phyloP scores from a whole-genome alignment of 441 rosid species.

The Hura crepitans region DNA sequence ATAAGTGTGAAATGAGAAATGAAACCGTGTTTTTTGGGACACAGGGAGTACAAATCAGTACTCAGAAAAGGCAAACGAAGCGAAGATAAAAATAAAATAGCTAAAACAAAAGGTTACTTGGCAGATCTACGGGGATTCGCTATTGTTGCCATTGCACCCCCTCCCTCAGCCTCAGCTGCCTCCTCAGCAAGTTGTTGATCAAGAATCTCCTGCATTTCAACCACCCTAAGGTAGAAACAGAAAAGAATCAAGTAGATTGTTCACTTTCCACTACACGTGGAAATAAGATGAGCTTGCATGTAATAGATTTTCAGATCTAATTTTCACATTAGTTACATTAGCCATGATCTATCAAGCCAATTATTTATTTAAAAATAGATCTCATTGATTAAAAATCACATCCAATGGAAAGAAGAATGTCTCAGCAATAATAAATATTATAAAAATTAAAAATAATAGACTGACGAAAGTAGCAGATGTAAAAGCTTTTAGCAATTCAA shows the following conservation, averaged over 20 bases:
- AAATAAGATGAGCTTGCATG: constrained; percentile 10
- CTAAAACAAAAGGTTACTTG: constrained; percentile 49
- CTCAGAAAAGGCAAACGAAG: not conserved
- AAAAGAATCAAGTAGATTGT: not conserved
- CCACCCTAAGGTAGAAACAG: constrained; percentile 53
- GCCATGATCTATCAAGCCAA: not conserved
- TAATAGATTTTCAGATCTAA: not conserved
- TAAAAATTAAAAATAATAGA: not conserved
- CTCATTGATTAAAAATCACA: not conserved
- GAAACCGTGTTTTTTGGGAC: too few relatives aligned
- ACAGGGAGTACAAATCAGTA: too few relatives aligned
- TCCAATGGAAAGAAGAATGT: not conserved
- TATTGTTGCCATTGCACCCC: constrained; percentile 80
- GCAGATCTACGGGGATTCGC: constrained; percentile 90
- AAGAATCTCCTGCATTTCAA: constrained; percentile 99
- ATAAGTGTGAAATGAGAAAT: too few relatives aligned
- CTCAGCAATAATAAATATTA: not conserved
- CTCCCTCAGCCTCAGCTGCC: constrained; percentile 99
- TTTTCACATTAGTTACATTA: not conserved
- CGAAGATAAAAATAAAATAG: constrained; percentile 11
- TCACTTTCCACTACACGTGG: not conserved
- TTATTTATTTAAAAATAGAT: not conserved
- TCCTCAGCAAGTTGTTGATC: constrained; percentile 98
- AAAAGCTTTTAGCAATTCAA: not conserved
- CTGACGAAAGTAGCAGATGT: not conserved